Evolutionary conservation across 192 early-diverging fungal species (phyloP).

Genomic region (Martensiomyces pterosporus): DNA sequence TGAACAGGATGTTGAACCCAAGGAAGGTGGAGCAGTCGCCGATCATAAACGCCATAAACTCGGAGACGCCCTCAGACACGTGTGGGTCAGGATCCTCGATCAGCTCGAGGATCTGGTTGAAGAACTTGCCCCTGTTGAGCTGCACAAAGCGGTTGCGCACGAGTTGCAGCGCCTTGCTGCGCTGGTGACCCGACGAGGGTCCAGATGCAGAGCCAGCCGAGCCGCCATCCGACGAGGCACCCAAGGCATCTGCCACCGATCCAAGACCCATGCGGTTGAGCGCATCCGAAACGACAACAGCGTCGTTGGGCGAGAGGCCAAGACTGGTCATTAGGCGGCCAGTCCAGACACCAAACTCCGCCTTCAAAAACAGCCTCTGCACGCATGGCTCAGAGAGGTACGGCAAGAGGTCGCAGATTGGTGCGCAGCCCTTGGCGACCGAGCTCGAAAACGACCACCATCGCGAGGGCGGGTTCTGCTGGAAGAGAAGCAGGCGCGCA

Average conservation of each 20-base stretch:
- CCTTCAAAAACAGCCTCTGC: slow-evolving; percentile 46
- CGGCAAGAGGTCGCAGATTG: slow-evolving; percentile 48
- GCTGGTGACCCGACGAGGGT: slow-evolving; percentile 38
- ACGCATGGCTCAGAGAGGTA: slow-evolving; percentile 48
- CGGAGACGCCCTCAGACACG: slow-evolving; percentile 28
- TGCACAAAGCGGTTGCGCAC: slow-evolving; percentile 49
- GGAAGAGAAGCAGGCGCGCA: slow-evolving; percentile 39
- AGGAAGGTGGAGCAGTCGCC: slow-evolving; percentile 45
- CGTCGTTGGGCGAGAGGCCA: slow-evolving; percentile 40
- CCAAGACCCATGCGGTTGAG: slow-evolving; percentile 45
- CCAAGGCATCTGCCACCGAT: slow-evolving; percentile 27
- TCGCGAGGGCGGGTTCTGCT: slow-evolving; percentile 44
- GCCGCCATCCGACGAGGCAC: slow-evolving; percentile 4
- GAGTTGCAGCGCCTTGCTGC: slow-evolving; percentile 40
- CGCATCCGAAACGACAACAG: slow-evolving; percentile 39
- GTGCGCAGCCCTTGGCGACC: slow-evolving; percentile 39
- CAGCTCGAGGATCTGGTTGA: slow-evolving; percentile 27
- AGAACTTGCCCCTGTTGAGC: slow-evolving; percentile 42
- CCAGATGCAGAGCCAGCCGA: slow-evolving; percentile 9
- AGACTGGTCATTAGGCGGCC: slow-evolving; percentile 43
- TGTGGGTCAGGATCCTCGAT: slow-evolving; percentile 39
- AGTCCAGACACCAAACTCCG: slow-evolving; percentile 49
- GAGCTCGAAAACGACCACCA: slow-evolving; percentile 40
- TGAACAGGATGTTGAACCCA: slow-evolving; percentile 48
- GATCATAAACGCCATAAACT: slow-evolving; percentile 46